Base-by-base conservation (phyloP, 1,284 basidiomycete genomes). In the Ustilago crameri region DNA sequence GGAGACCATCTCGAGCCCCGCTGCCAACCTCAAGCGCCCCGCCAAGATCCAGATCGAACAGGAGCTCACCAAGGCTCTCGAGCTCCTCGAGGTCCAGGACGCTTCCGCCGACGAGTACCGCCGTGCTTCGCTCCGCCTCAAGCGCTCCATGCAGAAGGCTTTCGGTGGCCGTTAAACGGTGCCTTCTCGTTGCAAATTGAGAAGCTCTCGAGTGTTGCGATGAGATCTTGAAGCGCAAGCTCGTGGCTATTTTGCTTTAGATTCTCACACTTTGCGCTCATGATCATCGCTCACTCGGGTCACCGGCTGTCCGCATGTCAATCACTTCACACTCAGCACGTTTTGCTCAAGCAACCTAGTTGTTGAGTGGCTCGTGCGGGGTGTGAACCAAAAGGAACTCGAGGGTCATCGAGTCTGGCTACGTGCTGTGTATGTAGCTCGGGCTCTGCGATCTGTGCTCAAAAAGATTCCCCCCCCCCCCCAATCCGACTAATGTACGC, bases 31-130 rank as follows among this genome's bases (percentile, higher is more conserved):
- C 65, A 82, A 82, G 81, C 75, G 81, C 50, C 74, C 76, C 35
- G 65, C 64, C 44, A 82, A 82, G 81, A 77, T 79, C 70, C 73
- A 79, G 74, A 75, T 82, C 50, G 81, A 82, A 76, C 77, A 81
- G 74, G 80, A 82, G 75, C 79, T 82, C 46, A 79, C 79, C 71
- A 82, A 82, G 75, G 81, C 81, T n/a, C 72, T 82, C 51, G 81
- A 82, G 74, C 61, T 82, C n/a, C 78, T 82, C 67, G 81, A 82
- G 74, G 68, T 78, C 45, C 73, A 80, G 64, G 80, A 79, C 55
- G 78, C 79, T 51, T 66, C 74, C 26, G 79, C 81, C 42, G 81
- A 82, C 73, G 81, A 82, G 73, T 82, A 76, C 79, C 75, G 81
- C 44, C 74, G 76, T 41, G 72, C 66, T 49, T 81, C 79, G 65